A percentile compares a stretch with the other conserved stretches of the same genome.
These are phyloP conservation scores for Phytophthora tentaculata DNA, from an alignment of 352 stramenopile species.

Conservation along the genomic window DNA sequence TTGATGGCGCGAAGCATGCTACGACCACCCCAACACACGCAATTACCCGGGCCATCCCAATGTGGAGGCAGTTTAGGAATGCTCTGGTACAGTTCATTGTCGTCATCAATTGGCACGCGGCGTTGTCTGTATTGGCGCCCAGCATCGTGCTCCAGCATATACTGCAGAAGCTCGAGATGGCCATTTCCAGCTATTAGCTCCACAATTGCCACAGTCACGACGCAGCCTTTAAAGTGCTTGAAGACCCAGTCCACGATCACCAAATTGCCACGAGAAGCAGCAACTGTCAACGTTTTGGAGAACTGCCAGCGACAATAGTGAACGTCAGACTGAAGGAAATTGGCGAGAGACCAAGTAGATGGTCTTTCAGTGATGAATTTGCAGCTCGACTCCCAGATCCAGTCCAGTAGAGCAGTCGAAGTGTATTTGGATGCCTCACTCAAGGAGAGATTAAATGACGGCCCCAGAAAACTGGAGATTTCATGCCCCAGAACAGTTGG, in stretches of 20 bases:
- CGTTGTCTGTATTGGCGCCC: not conserved
- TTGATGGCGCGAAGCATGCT: not conserved
- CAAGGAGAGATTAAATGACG: not conserved
- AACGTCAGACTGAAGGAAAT: slow-evolving; percentile 5
- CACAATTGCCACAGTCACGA: not conserved
- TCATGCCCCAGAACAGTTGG: not conserved
- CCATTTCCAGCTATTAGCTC: not conserved
- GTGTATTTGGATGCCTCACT: not conserved
- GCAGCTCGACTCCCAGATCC: slow-evolving; percentile 15
- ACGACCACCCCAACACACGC: not conserved
- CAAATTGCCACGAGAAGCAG: not conserved
- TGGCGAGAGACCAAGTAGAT: slow-evolving; percentile 3
- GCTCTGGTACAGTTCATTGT: not conserved
- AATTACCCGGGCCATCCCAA: not conserved
- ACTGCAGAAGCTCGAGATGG: not conserved
- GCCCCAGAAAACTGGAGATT: slow-evolving; percentile 11
- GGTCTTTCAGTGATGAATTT: not conserved
- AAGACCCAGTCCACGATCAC: not conserved
- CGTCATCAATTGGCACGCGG: not conserved
- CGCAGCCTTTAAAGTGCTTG: not conserved
- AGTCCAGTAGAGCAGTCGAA: not conserved
- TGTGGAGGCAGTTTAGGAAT: not conserved
- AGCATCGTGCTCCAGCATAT: not conserved
- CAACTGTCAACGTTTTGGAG: not conserved
- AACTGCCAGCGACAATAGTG: slow-evolving; percentile 13